Conservation (phyloP, 352 stramenopile genomes). For the Globisporangium iwayamae region DNA sequence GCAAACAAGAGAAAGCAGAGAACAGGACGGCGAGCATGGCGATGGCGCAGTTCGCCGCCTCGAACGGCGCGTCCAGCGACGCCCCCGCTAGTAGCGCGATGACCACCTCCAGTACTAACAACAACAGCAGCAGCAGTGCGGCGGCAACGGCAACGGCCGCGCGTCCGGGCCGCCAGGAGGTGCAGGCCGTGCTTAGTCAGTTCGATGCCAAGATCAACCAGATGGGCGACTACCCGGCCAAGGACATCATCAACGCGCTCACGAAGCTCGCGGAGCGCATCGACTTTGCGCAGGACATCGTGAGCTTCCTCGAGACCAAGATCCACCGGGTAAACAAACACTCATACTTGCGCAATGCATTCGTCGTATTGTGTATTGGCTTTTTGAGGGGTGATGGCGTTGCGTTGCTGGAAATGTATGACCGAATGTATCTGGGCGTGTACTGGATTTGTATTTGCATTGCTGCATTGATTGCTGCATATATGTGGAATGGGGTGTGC, state of each 20-base stretch:
- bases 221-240: slow-evolving; percentile 85
- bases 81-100: neutral
- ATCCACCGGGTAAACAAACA: slow-evolving; percentile 70
- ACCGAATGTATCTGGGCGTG: too few relatives aligned
- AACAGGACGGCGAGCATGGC: slow-evolving; percentile 25
- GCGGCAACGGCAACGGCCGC: neutral
- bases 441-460: too few relatives aligned
- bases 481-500: neutral
- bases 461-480: too few relatives aligned
- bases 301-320: slow-evolving; percentile 88
- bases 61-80: slow-evolving; percentile 12
- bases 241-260: slow-evolving; percentile 87
- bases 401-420: neutral
- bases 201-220: slow-evolving; percentile 85
- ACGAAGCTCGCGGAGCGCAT: slow-evolving; percentile 81
- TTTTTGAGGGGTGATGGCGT: neutral
- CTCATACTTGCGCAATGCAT: slow-evolving; percentile 8
- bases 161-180: slow-evolving; percentile 24
- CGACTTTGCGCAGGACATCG: slow-evolving; percentile 76
- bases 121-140: neutral
- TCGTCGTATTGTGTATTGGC: slow-evolving; percentile 7
- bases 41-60: slow-evolving; percentile 42
- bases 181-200: slow-evolving; percentile 59
- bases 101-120: neutral
- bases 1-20: neutral